Evolutionary conservation across 2,329 filamentous ascomycete species (phyloP), one percentile per base, ranked within the genome.

Genomic region (Fusarium chaquense): DNA sequence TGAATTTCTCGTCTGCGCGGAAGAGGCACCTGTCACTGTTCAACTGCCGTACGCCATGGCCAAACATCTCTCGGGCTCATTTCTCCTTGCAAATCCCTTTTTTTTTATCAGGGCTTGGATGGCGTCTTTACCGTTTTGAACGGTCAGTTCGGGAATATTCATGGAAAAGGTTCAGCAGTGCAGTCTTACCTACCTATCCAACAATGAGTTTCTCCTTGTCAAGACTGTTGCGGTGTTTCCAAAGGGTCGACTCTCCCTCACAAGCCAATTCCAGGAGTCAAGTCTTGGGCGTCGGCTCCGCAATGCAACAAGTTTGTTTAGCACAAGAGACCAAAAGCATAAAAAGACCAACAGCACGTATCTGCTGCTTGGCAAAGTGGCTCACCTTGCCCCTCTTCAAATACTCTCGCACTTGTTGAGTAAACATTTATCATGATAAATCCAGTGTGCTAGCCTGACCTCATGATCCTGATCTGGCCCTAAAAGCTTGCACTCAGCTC

Each of bases 11-110:
- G 18, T 56, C 24, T 35, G 26, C 28, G 40, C 58, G 50, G 62
- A 63, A 64, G 58, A 67, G 53, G 58, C 62, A 52, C 44, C 45
- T 63, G 47, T 40, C 47, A 51, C 41, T 55, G 13, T 47, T 20
- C 49, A 69, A 70, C 66, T 70, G 62, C 58, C 67, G 67, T 46
- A 36, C 50, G 58, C 62, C 46, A 52, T n/a, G n/a, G 5, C 22
- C 22, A 24, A 16, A 13, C 20, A 24, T 24, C 40, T 16, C 43
- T 58, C 38, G 20, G 30, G 18, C 43, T 43, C 9, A 13, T 40
- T 38, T 36, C 28, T 30, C 40, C 40, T 43, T 51, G 7, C 20
- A 26, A 38, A 38, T 54, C 20, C 11, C 13, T 43, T 57, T 45
- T 57, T 57, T 11, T 15, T 24, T 52, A 16, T 49, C 26, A 40